Evolutionary conservation across 305 asterid genomes (phyloP), one percentile per base, ranked within the genome.

Genomic region (Rubia peregrina): DNA sequence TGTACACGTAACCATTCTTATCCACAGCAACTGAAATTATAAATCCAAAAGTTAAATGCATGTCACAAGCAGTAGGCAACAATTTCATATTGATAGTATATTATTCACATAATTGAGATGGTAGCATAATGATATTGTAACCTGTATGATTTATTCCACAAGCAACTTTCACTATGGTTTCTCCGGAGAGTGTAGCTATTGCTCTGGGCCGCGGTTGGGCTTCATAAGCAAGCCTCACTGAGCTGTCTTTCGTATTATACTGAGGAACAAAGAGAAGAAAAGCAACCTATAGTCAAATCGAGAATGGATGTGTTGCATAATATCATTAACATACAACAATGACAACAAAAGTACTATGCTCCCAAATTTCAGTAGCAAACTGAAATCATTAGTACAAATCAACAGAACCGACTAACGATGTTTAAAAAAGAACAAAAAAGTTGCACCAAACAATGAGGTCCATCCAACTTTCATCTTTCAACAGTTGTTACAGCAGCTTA

Each of bases 91-190:
- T n/a, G 40, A 36, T 36, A 33, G 40, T 36, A 40, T 30, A 1
- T 33, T 62, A 5, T 16, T 26, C 3, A 36, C 7, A 33, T 21
- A 49, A 0, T 62, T 62, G 4, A 21, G 7, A 70, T 5, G 38
- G 26, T 55, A 40, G 21, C 48, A 59, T 59, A 33, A 70, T 12
- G 41, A 71, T 44, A 71, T 33, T 73, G 64, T 65, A 60, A 91
- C 98, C 98, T 80, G 98, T 85, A 83, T 94, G 98, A 84, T 94
- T 94, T 78, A 85, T 77, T 83, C 98, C 98, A 67, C 97, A 91
- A 57, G 97, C 97, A 75, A 81, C 96, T 83, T 94, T 94, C 65
- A 85, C 96, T 67, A 94, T 84, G 68, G 96, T 89, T 83, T 89
- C 96, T 67, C 89, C 96, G 16, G 97, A 74, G 75, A 91, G 90